Conservation (phyloP, 2,329 filamentous ascomycete genomes). For the Ascomycota sp. region DNA sequence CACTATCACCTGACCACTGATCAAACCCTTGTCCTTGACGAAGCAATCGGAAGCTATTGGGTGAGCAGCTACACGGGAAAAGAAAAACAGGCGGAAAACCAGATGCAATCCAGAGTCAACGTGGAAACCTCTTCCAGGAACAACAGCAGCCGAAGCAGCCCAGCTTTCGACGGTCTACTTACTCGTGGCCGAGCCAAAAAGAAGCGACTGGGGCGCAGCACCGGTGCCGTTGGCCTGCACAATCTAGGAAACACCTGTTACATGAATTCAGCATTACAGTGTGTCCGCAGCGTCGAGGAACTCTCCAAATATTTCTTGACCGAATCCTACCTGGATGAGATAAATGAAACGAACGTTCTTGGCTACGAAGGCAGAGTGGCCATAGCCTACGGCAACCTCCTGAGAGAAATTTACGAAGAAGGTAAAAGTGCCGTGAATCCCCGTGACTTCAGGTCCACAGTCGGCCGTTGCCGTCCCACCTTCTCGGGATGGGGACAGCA, state of each 20-base stretch:
- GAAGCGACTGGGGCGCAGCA: slow-evolving; percentile 43
- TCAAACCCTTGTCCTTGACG: slow-evolving; percentile 64
- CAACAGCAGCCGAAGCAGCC: slow-evolving; percentile 45
- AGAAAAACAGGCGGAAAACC: slow-evolving; percentile 13
- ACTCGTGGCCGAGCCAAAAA: slow-evolving; percentile 52
- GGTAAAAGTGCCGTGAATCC: slow-evolving; percentile 50
- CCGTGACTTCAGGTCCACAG: slow-evolving; percentile 56
- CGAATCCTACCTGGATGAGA: slow-evolving; percentile 50
- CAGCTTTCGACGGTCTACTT: slow-evolving; percentile 32
- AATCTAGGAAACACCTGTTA: slow-evolving; percentile 97
- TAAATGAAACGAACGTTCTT: slow-evolving; percentile 69
- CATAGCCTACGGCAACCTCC: slow-evolving; percentile 53
- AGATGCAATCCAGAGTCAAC: slow-evolving; percentile 12
- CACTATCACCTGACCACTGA: slow-evolving; percentile 47
- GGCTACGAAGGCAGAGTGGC: slow-evolving; percentile 73
- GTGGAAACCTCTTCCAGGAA: slow-evolving; percentile 9
- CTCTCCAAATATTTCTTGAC: slow-evolving; percentile 75
- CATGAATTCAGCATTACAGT: slow-evolving; percentile 95
- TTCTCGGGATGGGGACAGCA: slow-evolving; percentile 94
- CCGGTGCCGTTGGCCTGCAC: slow-evolving; percentile 60
- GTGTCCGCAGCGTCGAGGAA: slow-evolving; percentile 80
- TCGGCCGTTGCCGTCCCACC: slow-evolving; percentile 59
- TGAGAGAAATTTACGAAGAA: slow-evolving; percentile 59
- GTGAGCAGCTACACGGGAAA: slow-evolving; percentile 27
- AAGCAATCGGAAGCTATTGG: slow-evolving; percentile 39